These are phyloP conservation scores for Penicillium lagena DNA, from an alignment of 495 filamentous ascomycete species.

Conservation along the genomic window DNA sequence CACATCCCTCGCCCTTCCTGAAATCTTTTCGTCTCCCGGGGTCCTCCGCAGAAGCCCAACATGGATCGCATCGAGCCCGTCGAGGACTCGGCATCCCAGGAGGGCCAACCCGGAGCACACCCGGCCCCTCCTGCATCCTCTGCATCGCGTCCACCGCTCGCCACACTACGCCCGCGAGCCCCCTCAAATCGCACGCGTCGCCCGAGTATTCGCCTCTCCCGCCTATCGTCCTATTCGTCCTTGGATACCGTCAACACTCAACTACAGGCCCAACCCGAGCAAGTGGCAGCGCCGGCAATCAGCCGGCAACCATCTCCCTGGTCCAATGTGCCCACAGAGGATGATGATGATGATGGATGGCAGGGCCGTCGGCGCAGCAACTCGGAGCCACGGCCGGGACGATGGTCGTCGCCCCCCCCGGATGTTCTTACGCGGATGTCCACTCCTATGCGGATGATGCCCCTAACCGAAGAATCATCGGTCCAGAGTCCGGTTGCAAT, in stretches of 20 bases:
- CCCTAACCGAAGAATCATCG: slow-evolving; percentile 32
- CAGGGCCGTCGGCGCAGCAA: slow-evolving; percentile 38
- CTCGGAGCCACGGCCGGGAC: slow-evolving; percentile 37
- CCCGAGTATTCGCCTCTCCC: slow-evolving; percentile 35
- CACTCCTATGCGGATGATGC: slow-evolving; percentile 28
- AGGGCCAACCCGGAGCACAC: slow-evolving; percentile 8
- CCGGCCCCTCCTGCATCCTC: slow-evolving; percentile 7
- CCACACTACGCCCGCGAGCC: slow-evolving; percentile 6
- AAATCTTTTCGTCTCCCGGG: background rate
- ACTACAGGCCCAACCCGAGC: slow-evolving; percentile 1
- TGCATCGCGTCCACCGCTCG: slow-evolving; percentile 5
- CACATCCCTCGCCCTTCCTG: too few relatives aligned
- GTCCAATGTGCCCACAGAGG: slow-evolving; percentile 14
- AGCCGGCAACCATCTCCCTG: slow-evolving; percentile 7
- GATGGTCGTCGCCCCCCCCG: slow-evolving; percentile 27
- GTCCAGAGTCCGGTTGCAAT: slow-evolving; percentile 12
- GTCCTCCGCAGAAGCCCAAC: background rate
- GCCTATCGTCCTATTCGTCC: slow-evolving; percentile 23
- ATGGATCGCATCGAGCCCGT: slow-evolving; percentile 42
- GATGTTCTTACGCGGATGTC: slow-evolving; percentile 25
- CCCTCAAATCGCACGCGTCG: slow-evolving; percentile 23
- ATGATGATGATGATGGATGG: slow-evolving; percentile 23
- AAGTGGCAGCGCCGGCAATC: slow-evolving; percentile 1
- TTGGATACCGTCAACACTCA: slow-evolving; percentile 9
- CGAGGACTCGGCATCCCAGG: slow-evolving; percentile 11